Evolutionary conservation across 805 yeast species (phyloP).

Genomic region (Yamadazyma paraphyllophila): DNA sequence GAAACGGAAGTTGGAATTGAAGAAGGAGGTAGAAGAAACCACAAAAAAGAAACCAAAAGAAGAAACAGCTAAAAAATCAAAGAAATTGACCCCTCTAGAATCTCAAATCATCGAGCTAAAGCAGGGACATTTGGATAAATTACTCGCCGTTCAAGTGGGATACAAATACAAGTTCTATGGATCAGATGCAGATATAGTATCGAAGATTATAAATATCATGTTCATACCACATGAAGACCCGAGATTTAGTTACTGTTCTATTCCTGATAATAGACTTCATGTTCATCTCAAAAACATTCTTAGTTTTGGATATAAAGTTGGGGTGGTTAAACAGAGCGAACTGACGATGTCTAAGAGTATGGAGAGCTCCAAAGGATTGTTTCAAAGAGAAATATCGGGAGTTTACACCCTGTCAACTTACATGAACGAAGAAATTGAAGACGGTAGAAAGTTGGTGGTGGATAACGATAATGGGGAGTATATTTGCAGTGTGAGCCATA

Average conservation of each 20-base stretch:
- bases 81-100: constrained; percentile 65
- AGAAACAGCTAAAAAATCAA: constrained; percentile 26
- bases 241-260: constrained; percentile 77
- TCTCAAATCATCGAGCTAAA: constrained; percentile 73
- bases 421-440: constrained; percentile 53
- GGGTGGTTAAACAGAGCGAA: constrained; percentile 82
- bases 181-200: constrained; percentile 72
- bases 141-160: constrained; percentile 85
- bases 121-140: constrained; percentile 55
- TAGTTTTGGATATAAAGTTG: constrained; percentile 74
- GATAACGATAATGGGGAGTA: constrained; percentile 39
- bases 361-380: constrained; percentile 51
- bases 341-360: constrained; percentile 68
- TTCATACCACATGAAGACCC: constrained; percentile 61
- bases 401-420: constrained; percentile 84
- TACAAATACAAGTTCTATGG: constrained; percentile 88
- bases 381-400: constrained; percentile 65
- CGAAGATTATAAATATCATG: constrained; percentile 66
- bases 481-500: constrained; percentile 42
- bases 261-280: constrained; percentile 75
- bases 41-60: constrained; percentile 17
- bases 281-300: constrained; percentile 74
- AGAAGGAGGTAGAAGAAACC: not conserved
- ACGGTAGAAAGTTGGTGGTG: constrained; percentile 7
- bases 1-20: constrained; percentile 5